Percentiles rank a stretch among this genome's conserved stretches.
Evolutionary conservation across 176 grass and related monocot species (phyloP).

Genomic region (Dactylis glomerata): DNA sequence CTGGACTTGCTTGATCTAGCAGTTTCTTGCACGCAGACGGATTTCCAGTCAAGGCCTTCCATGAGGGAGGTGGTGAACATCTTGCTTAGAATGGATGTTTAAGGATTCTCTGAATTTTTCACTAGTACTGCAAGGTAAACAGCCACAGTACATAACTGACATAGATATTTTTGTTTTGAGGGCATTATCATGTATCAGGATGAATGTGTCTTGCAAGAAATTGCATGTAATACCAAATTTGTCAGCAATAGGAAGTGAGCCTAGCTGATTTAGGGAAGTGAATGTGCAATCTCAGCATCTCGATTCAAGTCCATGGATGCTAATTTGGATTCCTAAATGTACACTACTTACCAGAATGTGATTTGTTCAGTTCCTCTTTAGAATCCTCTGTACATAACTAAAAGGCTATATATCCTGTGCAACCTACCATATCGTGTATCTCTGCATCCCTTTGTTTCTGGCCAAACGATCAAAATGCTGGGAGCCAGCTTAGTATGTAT

Average conservation of each 20-base stretch:
- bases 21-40: constrained; percentile 28
- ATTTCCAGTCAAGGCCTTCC: constrained; percentile 39
- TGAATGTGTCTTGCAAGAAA: neutral
- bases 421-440: neutral
- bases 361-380: too few species aligned
- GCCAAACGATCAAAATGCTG: neutral
- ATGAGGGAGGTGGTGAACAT: constrained; percentile 48
- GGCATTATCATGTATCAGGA: neutral
- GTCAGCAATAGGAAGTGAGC: neutral
- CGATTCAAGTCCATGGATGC: neutral
- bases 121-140: neutral
- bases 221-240: neutral
- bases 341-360: too few species aligned
- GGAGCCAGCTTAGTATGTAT: neutral
- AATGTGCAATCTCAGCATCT: neutral
- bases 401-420: neutral
- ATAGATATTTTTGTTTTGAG: neutral
- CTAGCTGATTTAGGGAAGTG: neutral
- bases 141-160: neutral
- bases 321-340: neutral
- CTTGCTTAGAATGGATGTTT: constrained; percentile 24
- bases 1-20: constrained; percentile 39
- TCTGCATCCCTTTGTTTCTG: neutral
- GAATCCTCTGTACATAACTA: too few species aligned
- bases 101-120: neutral